Base-by-base conservation (phyloP, 1,284 basidiomycete genomes). In the Xerocomus nothofagi region DNA sequence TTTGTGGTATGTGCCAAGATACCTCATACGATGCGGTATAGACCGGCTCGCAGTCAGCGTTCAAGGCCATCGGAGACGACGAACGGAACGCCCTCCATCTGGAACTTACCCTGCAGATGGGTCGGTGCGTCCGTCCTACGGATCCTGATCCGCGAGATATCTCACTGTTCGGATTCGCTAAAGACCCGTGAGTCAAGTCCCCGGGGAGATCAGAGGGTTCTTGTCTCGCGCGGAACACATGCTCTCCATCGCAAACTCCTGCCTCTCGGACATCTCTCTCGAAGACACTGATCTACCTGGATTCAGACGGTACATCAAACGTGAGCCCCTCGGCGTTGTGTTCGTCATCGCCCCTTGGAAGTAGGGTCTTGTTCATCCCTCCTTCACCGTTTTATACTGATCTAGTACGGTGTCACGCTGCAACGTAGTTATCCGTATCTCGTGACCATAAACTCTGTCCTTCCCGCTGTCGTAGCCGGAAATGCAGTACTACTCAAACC, bases 401-500 rank as follows among this genome's bases (percentile, higher is more conserved):
- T 49, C 31, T 30, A n/a, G n/a, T n/a, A n/a, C 21, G 8, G 26
- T 9, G 8, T 18, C 8, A 15, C 21, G 15, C 5, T 20, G 12
- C 17, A 15, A n/a, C 21, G 11, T 41, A 93, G 91, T 70, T 96
- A 82, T 70, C 93, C 93, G 0, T 95, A 93, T 73, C 82, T 97
- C 41, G 86, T 86, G 39, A 82, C 90, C 31, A 81, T 98, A 68
- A 98, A 98, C 71, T 85, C 91, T 2, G 84, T 98, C 47, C 79
- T 98, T 27, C 94, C 94, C 2, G 91, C 93, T 1, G 73, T 98
- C 52, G 75, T 96, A 32, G 82, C 91, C 6, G 92, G 95, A 24
- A 98, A 98, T 68, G 73, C 90, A 0, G 90, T 98, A 14, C 71
- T 98, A 42, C 75, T 98, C 65, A 98, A 98, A 70, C 93, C 95